Conservation (phyloP, 148 eudicot species). For the Arctostaphylos glauca region DNA sequence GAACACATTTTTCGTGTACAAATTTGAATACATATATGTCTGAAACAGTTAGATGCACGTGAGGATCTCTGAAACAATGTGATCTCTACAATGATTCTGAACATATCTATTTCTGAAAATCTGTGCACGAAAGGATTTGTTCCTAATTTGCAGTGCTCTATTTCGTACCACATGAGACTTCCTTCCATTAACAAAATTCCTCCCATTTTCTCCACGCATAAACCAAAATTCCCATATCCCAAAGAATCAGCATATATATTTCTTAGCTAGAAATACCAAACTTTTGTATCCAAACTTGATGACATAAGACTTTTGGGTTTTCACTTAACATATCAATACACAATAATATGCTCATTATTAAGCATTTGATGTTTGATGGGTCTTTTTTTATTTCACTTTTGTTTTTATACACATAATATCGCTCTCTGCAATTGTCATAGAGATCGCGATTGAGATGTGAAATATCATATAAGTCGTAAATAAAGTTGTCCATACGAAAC, state of each 20-base stretch:
- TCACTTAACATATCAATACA: background rate
- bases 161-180: background rate
- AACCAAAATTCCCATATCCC: background rate
- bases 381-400: background rate
- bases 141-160: background rate
- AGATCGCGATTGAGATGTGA: background rate
- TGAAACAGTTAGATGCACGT: too few species aligned
- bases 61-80: too few species aligned
- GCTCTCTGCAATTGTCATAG: background rate
- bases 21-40: too few species aligned
- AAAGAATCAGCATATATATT: background rate
- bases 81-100: too few species aligned
- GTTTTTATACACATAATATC: background rate
- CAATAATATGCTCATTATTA: background rate
- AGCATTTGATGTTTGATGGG: background rate
- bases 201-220: background rate
- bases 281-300: constrained; percentile 1
- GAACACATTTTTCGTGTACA: too few species aligned
- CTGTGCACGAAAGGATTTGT: too few species aligned
- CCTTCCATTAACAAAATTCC: background rate
- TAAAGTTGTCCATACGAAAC: background rate
- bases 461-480: background rate
- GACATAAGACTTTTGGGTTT: background rate
- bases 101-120: too few species aligned
- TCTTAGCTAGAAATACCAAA: background rate